phyloP scores from a whole-genome alignment of 2,329 filamentous ascomycete genomes.

The Microcyclospora pomicola region DNA sequence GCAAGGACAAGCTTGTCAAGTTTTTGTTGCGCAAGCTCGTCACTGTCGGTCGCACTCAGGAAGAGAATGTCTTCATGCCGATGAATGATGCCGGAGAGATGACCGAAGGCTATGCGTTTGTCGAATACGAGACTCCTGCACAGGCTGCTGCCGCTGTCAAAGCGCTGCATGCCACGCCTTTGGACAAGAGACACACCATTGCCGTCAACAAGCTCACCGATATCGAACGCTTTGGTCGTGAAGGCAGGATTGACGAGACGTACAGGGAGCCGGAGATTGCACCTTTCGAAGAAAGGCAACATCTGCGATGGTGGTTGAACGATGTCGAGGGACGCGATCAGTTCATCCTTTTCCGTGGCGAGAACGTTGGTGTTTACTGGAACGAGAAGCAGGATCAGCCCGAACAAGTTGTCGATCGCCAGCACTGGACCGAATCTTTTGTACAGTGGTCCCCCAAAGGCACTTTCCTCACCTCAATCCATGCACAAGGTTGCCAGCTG shows the following conservation, averaged over 20 bases:
- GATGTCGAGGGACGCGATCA: slow-evolving; percentile 86
- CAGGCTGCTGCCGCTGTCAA: slow-evolving; percentile 85
- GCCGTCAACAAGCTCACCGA: slow-evolving; percentile 97
- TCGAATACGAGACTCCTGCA: slow-evolving; percentile 83
- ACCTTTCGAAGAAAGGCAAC: slow-evolving; percentile 81
- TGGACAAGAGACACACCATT: slow-evolving; percentile 95
- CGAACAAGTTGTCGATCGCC: slow-evolving; percentile 78
- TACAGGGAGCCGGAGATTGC: slow-evolving; percentile 73
- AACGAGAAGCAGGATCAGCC: slow-evolving; percentile 90
- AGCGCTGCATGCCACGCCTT: slow-evolving; percentile 68
- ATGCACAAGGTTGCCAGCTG: slow-evolving; percentile 90
- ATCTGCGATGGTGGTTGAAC: slow-evolving; percentile 83
- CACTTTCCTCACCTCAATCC: slow-evolving; percentile 87
- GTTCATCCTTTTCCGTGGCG: slow-evolving; percentile 85
- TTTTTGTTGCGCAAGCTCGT: slow-evolving; percentile 90
- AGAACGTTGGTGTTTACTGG: slow-evolving; percentile 91
- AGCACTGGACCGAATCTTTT: slow-evolving; percentile 96
- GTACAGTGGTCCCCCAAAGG: slow-evolving; percentile 95
- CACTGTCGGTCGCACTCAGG: slow-evolving; percentile 67
- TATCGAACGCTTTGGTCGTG: slow-evolving; percentile 87
- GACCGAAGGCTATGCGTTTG: slow-evolving; percentile 87
- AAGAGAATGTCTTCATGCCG: slow-evolving; percentile 88
- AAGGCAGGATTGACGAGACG: slow-evolving; percentile 84
- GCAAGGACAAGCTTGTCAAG: slow-evolving; percentile 88
- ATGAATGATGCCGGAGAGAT: slow-evolving; percentile 65